Conservation (phyloP, 2,329 filamentous ascomycete species). For the Penicillium brevicompactum region DNA sequence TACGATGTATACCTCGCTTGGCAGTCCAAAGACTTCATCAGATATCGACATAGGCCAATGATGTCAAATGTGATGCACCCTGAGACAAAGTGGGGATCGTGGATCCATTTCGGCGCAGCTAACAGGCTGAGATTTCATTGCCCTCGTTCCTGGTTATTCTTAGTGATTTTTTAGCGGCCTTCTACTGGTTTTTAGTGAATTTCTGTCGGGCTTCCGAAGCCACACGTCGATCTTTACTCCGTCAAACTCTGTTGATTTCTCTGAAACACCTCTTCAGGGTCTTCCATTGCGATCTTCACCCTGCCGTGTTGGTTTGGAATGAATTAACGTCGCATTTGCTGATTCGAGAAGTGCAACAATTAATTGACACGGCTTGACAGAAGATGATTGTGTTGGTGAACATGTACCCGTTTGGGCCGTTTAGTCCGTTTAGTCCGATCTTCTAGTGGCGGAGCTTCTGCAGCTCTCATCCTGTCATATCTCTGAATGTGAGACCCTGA, state of each 20-base stretch:
- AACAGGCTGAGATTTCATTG: background rate
- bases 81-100: slow-evolving; percentile 9
- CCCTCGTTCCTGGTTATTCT: background rate
- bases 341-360: background rate
- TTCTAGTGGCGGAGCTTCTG: background rate
- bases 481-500: background rate
- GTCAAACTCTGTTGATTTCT: background rate
- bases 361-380: background rate
- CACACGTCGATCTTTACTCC: slow-evolving; percentile 1
- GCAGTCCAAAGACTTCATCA: background rate
- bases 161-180: background rate
- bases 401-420: background rate
- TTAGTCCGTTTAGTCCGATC: background rate
- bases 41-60: background rate
- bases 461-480: background rate
- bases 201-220: background rate
- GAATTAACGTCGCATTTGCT: background rate
- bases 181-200: background rate
- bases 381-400: background rate
- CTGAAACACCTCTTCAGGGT: background rate
- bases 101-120: background rate
- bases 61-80: slow-evolving; percentile 3
- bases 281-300: slow-evolving; percentile 2
- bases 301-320: background rate
- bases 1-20: no score